phyloP scores from a whole-genome alignment of 2,329 filamentous ascomycete species.

The Calonectria hawksworthii region DNA sequence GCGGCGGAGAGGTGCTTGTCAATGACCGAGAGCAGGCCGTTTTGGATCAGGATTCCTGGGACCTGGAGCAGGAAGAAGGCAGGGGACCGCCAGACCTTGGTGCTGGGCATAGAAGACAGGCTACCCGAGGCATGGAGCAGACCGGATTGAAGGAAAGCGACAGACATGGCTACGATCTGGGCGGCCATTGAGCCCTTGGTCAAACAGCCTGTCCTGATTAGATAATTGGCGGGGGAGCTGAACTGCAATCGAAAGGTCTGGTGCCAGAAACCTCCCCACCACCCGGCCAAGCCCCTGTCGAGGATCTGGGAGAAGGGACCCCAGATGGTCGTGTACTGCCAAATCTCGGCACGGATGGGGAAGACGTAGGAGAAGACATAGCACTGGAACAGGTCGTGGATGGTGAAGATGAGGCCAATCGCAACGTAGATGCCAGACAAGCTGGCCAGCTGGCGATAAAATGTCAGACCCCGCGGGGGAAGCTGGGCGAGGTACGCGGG shows the following conservation, averaged over 20 bases:
- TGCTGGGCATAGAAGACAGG: slow-evolving; percentile 71
- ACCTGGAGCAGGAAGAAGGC: slow-evolving; percentile 82
- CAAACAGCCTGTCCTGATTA: slow-evolving; percentile 59
- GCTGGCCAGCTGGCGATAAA: slow-evolving; percentile 70
- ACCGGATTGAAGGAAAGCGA: slow-evolving; percentile 74
- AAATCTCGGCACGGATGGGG: slow-evolving; percentile 64
- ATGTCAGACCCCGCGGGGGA: slow-evolving; percentile 60
- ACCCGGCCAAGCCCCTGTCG: slow-evolving; percentile 80
- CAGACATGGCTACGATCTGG: slow-evolving; percentile 47
- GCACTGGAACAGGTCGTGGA: slow-evolving; percentile 71
- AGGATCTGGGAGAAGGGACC: slow-evolving; percentile 69
- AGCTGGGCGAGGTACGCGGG: slow-evolving; percentile 60
- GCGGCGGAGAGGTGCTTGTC: slow-evolving; percentile 53
- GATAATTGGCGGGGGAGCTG: slow-evolving; percentile 67
- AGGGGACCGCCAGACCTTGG: slow-evolving; percentile 66
- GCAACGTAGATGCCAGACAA: slow-evolving; percentile 70
- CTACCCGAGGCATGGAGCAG: slow-evolving; percentile 80
- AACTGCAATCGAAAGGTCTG: slow-evolving; percentile 87
- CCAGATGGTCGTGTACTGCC: slow-evolving; percentile 68
- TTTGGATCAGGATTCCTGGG: slow-evolving; percentile 75
- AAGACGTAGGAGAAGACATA: slow-evolving; percentile 64
- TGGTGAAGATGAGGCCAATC: slow-evolving; percentile 71
- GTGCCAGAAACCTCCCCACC: slow-evolving; percentile 93
- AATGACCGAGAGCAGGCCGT: slow-evolving; percentile 52
- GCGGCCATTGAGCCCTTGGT: slow-evolving; percentile 45